phyloP scores from a whole-genome alignment of 345 rosid genomes.

The Lumnitzera racemosa region DNA sequence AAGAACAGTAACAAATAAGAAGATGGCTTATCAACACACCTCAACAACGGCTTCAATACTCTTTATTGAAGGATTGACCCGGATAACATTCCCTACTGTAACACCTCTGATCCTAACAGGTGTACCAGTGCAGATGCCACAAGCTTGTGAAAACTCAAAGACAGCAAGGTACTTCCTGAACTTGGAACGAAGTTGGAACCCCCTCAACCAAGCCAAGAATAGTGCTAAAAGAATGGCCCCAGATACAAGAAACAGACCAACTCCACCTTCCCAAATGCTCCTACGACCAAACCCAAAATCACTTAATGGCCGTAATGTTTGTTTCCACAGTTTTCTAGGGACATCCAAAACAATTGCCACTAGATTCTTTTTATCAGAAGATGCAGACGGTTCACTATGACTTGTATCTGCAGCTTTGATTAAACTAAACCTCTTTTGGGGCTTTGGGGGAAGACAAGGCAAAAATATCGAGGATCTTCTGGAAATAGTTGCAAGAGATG shows the following conservation, averaged over 20 bases:
- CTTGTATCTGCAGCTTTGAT: constrained; percentile 49
- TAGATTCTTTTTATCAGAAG: constrained; percentile 40
- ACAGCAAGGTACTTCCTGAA: constrained; percentile 81
- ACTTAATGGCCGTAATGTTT: constrained; percentile 67
- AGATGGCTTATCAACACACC: constrained; percentile 32
- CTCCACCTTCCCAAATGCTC: constrained; percentile 99
- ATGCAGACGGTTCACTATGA: constrained; percentile 37
- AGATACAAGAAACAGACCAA: constrained; percentile 87
- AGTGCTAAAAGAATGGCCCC: constrained; percentile 81
- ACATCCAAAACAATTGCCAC: constrained; percentile 59
- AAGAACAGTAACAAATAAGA: constrained; percentile 3
- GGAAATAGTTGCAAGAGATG: neutral
- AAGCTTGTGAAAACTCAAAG: constrained; percentile 77
- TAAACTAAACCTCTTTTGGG: constrained; percentile 20
- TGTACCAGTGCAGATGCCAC: constrained; percentile 87
- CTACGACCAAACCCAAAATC: constrained; percentile 91
- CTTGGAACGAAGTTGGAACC: constrained; percentile 69
- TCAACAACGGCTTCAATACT: constrained; percentile 90
- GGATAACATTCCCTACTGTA: constrained; percentile 79
- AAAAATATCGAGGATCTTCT: constrained; percentile 15
- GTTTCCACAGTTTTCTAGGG: constrained; percentile 71
- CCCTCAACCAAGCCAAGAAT: constrained; percentile 86
- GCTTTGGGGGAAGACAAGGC: constrained; percentile 50
- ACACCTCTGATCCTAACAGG: constrained; percentile 97
- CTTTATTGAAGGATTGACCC: constrained; percentile 82